Conservation (phyloP, 768 basidiomycete species). For the Russula brevipes region DNA sequence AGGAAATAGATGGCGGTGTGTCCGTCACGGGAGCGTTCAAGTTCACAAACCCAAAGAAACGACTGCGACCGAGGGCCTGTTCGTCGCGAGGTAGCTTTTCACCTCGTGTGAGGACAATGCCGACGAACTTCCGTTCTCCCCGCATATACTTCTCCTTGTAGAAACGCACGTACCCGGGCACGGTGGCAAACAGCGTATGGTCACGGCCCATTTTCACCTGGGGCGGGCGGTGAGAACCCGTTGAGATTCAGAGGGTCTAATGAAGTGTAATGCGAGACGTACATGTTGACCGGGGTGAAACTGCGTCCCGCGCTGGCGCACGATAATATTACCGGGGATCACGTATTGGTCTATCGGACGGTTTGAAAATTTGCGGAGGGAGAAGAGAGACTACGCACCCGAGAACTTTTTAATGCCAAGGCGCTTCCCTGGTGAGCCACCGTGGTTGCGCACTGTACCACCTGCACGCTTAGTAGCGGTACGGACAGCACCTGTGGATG, state of each 20-base stretch:
- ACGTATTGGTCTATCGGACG: conserved; percentile 72
- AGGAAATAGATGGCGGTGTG: neutral
- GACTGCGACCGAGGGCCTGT: conserved; percentile 64
- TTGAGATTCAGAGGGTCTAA: conserved; percentile 6
- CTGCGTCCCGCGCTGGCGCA: conserved; percentile 86
- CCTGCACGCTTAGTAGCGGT: conserved; percentile 97
- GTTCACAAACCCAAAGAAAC: conserved; percentile 76
- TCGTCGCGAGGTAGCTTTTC: conserved; percentile 87
- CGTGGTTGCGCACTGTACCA: conserved; percentile 88
- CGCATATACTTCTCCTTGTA: conserved; percentile 78
- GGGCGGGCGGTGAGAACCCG: neutral
- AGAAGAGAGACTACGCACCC: conserved; percentile 45
- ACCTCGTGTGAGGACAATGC: conserved; percentile 75
- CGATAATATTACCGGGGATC: conserved; percentile 91
- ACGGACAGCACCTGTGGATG: conserved; percentile 54
- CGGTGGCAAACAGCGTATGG: conserved; percentile 88
- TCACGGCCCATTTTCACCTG: conserved; percentile 90
- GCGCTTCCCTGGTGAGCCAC: conserved; percentile 88
- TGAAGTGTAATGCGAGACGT: conserved; percentile 20
- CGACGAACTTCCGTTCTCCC: conserved; percentile 72
- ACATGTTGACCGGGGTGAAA: conserved; percentile 96
- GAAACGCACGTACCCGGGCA: conserved; percentile 91
- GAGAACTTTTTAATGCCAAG: conserved; percentile 96
- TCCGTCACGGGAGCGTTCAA: conserved; percentile 35
- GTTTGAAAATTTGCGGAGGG: neutral